Evolutionary conservation across 257 asterid species (phyloP).

Genomic region (Leonotis leonurus): DNA sequence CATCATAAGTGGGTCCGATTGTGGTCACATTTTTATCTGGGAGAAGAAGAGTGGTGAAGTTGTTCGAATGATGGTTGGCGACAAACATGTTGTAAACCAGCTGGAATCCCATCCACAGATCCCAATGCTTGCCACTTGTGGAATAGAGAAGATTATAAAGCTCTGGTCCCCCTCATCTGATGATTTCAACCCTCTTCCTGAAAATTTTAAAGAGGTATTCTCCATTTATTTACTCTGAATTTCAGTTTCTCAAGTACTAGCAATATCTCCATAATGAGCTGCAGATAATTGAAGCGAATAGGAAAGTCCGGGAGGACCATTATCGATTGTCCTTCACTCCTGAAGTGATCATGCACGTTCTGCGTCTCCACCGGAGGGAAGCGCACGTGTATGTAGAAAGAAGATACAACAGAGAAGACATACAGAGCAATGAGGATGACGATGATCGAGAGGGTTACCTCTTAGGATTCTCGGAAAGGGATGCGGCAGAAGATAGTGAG

Average conservation of each 20-base stretch:
- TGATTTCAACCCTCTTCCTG: slow-evolving; percentile 50
- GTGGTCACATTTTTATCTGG: slow-evolving; percentile 79
- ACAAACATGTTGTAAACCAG: slow-evolving; percentile 57
- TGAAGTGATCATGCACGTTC: slow-evolving; percentile 65
- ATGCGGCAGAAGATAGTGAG: slow-evolving; percentile 41
- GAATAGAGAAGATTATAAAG: slow-evolving; percentile 58
- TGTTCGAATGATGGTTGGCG: slow-evolving; percentile 65
- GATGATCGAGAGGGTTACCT: slow-evolving; percentile 22
- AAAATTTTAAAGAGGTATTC: slow-evolving; percentile 46
- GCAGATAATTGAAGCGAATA: slow-evolving; percentile 60
- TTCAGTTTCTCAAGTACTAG: neutral
- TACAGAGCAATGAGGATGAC: slow-evolving; percentile 21
- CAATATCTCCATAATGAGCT: neutral
- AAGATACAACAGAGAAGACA: slow-evolving; percentile 27
- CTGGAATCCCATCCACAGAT: slow-evolving; percentile 52
- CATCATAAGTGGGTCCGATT: slow-evolving; percentile 71
- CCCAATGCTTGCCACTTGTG: slow-evolving; percentile 72
- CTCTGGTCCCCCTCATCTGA: slow-evolving; percentile 64
- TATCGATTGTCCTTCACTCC: slow-evolving; percentile 59
- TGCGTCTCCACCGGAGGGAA: slow-evolving; percentile 72
- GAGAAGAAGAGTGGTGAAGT: slow-evolving; percentile 54
- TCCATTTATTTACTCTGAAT: neutral
- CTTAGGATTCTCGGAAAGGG: slow-evolving; percentile 43
- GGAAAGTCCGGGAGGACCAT: slow-evolving; percentile 50
- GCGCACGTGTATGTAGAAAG: slow-evolving; percentile 48